Evolutionary conservation across 768 basidiomycete genomes (phyloP), one percentile per base, ranked within the genome.

Genomic region (Tulasnella sp.): DNA sequence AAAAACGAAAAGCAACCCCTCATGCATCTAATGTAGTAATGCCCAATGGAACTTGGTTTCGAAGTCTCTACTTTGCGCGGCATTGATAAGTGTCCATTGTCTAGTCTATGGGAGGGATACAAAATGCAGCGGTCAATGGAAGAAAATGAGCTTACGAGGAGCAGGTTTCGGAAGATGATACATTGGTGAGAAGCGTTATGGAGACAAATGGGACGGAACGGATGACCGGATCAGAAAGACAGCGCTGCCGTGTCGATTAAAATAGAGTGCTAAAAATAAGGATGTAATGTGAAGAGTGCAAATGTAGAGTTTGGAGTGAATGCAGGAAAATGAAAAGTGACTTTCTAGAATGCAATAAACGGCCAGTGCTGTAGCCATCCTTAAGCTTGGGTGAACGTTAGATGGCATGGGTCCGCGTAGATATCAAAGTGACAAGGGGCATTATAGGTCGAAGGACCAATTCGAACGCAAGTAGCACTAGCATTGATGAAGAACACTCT

Each of bases 361-460:
- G 24, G 22, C 37, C 37, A n/a, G n/a, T 37, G 37, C 37, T 60
- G 22, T 22, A 24, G 31, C 31, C 6, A 28, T 64, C n/a, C 7
- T 16, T 64, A 64, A 74, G 40, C 73, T 41, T 74, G 73, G 44
- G 40, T 16, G 14, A 74, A 41, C 12, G 73, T 46, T 0, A 74
- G 37, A 2, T n/a, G 24, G 20, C 7, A 18, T 5, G 73, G 73
- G 31, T 74, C 44, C 73, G 73, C 40, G 37, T 74, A 42, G n/a
- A 74, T 74, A 40, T 74, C 73, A 31, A 74, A 1, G 6, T 74
- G 73, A 74, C 40, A n/a, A 8, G 73, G 73, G 28, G 73, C 37
- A 8, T 7, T 74, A 9, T 28, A 28, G 18, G 73, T 74, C 24
- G 73, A 34, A n/a, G 73, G 37, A 40, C 73, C 34, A 37, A 22